Base-by-base conservation (phyloP, 202 grass and related monocot genomes). In the Setaria italica region DNA sequence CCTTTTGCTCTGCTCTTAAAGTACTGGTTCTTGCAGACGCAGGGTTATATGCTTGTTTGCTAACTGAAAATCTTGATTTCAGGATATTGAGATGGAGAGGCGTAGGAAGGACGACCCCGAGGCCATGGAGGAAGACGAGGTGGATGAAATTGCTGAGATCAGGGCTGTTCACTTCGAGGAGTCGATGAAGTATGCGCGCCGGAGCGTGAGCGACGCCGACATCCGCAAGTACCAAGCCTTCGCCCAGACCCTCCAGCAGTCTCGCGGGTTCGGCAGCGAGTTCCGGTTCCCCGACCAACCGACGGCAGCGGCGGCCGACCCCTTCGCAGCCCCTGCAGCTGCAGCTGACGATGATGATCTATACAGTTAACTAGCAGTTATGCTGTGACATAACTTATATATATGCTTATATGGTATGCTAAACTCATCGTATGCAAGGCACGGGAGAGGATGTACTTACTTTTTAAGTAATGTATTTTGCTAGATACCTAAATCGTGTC, bases 191-290 rank as follows among this genome's bases (percentile, higher is more conserved):
- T 91, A 82, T 30, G 89, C 92, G 0, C 92, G 89, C 35, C 54
- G 86, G 33, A 91, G 92, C 50, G 92, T 94, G 33, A 95, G 92
- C 12, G 95, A 97, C 5, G 92, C 95, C 0, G 92, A 95, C 80
- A 97, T 97, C 62, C 90, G 95, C 67, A 97, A 97, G 79, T 97
- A 97, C 72, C 95, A 97, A 77, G 95, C 95, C 14, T 97, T 97
- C 21, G 95, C 95, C 21, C 95, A 97, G 77, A 97, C 95, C 1
- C 85, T 97, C 55, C 95, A 97, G 67, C 95, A 97, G 53, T 91
- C 95, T 0, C 91, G 95, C 12, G 95, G 92, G 1, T 89, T 97
- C 3, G 95, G 95, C 60, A 88, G 76, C 10, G 95, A 97, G 77
- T 97, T 97, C 91, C 89, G 95, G 11, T 97, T 97, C 67, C 3